These are phyloP conservation scores for Lizanozyma gosingica DNA, from an alignment of 1,139 yeast genomes.

Conservation along the genomic window DNA sequence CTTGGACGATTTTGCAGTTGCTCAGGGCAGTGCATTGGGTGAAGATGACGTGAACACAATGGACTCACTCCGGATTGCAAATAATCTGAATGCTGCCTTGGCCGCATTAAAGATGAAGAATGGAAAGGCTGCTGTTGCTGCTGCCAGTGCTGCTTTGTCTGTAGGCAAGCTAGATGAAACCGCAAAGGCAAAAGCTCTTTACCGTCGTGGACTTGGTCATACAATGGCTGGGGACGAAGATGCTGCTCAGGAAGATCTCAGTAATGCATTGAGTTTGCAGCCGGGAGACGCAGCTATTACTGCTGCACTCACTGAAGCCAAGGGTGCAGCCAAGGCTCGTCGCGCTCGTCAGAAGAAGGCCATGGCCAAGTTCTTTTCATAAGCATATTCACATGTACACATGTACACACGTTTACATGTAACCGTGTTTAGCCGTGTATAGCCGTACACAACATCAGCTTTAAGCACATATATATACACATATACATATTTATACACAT, in stretches of 20 bases:
- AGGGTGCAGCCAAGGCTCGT: slow-evolving; percentile 42
- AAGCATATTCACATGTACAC: slow-evolving; percentile 1
- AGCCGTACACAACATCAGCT: no score
- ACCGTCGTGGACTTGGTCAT: slow-evolving; percentile 77
- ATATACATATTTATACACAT: no score
- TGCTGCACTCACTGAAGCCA: slow-evolving; percentile 59
- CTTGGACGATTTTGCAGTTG: slow-evolving; percentile 66
- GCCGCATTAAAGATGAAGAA: slow-evolving; percentile 60
- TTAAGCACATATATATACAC: no score
- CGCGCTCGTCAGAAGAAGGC: slow-evolving; percentile 74
- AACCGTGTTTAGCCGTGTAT: background rate
- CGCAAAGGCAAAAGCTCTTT: slow-evolving; percentile 74
- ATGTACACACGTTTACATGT: background rate
- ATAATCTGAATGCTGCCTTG: slow-evolving; percentile 65
- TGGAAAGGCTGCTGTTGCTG: slow-evolving; percentile 46
- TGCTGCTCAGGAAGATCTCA: slow-evolving; percentile 57
- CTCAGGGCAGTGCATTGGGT: slow-evolving; percentile 46
- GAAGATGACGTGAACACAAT: slow-evolving; percentile 40
- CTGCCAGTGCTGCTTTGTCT: slow-evolving; percentile 60
- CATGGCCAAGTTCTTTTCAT: slow-evolving; percentile 66
- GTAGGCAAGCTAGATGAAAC: slow-evolving; percentile 54
- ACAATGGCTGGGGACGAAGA: slow-evolving; percentile 59
- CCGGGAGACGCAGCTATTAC: slow-evolving; percentile 72
- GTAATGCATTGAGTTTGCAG: slow-evolving; percentile 53
- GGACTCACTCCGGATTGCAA: slow-evolving; percentile 49